Evolutionary conservation across 176 grass and related monocot species (phyloP).

Genomic region (Bolboschoenus planiculmis): DNA sequence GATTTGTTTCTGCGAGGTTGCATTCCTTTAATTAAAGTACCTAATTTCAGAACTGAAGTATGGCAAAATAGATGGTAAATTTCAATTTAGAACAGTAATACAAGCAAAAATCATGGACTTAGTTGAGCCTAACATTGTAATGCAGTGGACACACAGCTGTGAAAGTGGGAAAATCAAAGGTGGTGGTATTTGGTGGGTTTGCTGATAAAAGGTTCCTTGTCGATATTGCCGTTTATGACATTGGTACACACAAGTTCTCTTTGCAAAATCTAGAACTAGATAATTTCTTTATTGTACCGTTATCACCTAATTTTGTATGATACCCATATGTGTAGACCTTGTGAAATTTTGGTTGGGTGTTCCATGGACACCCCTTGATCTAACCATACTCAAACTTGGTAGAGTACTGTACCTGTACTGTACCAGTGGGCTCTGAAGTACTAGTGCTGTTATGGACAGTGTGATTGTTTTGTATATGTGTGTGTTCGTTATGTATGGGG

Average conservation of each 20-base stretch:
- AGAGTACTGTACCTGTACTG: background rate
- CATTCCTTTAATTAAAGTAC: background rate
- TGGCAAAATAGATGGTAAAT: background rate
- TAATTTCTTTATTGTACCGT: background rate
- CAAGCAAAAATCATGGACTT: background rate
- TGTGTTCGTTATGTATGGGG: background rate
- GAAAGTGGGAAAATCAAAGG: slow-evolving; percentile 72
- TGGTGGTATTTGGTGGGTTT: slow-evolving; percentile 88
- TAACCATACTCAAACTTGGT: background rate
- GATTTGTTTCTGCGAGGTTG: background rate
- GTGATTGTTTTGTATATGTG: background rate
- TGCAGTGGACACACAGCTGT: slow-evolving; percentile 76
- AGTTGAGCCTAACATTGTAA: background rate
- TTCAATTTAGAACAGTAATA: background rate
- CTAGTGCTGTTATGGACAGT: too few relatives aligned
- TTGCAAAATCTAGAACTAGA: background rate
- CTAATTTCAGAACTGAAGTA: background rate
- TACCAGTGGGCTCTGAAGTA: background rate
- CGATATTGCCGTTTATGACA: slow-evolving; percentile 77
- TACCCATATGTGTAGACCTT: background rate
- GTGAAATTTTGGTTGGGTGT: background rate
- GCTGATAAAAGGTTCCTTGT: slow-evolving; percentile 61
- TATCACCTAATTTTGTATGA: background rate
- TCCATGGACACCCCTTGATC: background rate
- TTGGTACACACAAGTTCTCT: slow-evolving; percentile 32